Evolutionary conservation across 768 basidiomycete species (phyloP), one percentile per base, ranked within the genome.

Genomic region (Mycena olivaceomarginata): DNA sequence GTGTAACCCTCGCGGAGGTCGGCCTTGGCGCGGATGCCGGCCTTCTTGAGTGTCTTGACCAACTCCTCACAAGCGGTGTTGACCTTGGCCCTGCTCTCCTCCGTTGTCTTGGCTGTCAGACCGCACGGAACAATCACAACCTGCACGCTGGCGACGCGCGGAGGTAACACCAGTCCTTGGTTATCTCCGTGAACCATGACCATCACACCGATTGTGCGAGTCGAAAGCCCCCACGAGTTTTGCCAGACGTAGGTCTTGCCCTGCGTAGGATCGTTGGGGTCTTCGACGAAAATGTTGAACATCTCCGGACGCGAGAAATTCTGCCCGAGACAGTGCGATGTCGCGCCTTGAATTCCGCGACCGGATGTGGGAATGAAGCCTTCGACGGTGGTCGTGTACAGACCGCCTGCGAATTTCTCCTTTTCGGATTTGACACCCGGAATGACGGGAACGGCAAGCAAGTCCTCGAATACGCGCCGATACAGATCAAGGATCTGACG

Each of bases 181-280:
- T 99, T 97, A 85, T 99, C 98, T 45, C 98, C 98, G 83, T 99
- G 98, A 7, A 96, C 93, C 98, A 99, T 99, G 81, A 98, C 97
- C 98, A 99, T 99, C 72, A 99, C 96, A 82, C 98, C 98, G 81
- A 99, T 97, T 39, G 96, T 92, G 73, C 98, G 91, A n/a, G 98
- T 99, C 63, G 95, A 96, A 69, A 99, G 88, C 82, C 98, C 98
- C 98, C 98, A 99, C 45, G 96, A 98, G 87, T 99, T 99, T 86
- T 99, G 98, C 97, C 97, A 99, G 13, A 97, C 97, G 79, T 94
- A 94, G 0, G 91, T 85, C 89, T 97, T 97, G 70, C 89, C 89
- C 81, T 91, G 89, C 25, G 89, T 90, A 9, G 92, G 88, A 81
- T 94, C 94, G 64, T 92, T 93, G 22, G 98, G 98, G 84, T 98